Base-by-base conservation (phyloP, 2,329 filamentous ascomycete species). In the Camillea tinctor region DNA sequence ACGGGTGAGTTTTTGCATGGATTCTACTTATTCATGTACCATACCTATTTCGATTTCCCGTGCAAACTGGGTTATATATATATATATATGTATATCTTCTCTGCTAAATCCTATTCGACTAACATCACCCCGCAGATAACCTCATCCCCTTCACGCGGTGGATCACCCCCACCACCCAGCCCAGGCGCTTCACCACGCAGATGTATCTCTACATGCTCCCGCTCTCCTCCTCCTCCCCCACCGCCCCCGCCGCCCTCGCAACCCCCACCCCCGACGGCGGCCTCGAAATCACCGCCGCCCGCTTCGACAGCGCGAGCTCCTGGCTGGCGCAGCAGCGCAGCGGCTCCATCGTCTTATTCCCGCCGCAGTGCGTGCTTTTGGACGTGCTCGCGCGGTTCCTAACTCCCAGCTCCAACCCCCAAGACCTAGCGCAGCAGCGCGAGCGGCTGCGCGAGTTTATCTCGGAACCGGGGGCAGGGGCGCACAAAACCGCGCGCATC, bases 131-230 rank as follows among this genome's bases (percentile, higher is more conserved):
- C 26, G 6, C 57, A 85, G 88, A 88, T 1, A 80, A 81, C 44
- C 78, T 97, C 2, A 79, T 91, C 7, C 92, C 93, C 0, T 97
- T 96, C 71, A 97, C 93, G 0, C 86, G 92, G 57, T 98, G 95
- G 95, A 83, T 98, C 58, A 98, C 95, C 2, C 94, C 94, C 0
- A 75, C 80, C 0, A 86, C 84, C 62, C 79, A 89, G 1, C 84
- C 87, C 0, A 92, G 88, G 68, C 85, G 95, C 52, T 99, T 96
- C 77, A 92, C 91, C 0, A 97, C 94, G 0, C 93, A 97, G 73
- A 98, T 98, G 94, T 99, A 98, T 76, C 75, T 98, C 11, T 97
- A 97, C 76, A 88, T 96, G 75, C 82, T 97, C 2, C 93, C 93
- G 0, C 76, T 88, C 0, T 66, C 68, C 8, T 60, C 62, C 54